These are phyloP conservation scores for Stephania japonica DNA, from an alignment of 164 flowering plant genomes.

Conservation along the genomic window DNA sequence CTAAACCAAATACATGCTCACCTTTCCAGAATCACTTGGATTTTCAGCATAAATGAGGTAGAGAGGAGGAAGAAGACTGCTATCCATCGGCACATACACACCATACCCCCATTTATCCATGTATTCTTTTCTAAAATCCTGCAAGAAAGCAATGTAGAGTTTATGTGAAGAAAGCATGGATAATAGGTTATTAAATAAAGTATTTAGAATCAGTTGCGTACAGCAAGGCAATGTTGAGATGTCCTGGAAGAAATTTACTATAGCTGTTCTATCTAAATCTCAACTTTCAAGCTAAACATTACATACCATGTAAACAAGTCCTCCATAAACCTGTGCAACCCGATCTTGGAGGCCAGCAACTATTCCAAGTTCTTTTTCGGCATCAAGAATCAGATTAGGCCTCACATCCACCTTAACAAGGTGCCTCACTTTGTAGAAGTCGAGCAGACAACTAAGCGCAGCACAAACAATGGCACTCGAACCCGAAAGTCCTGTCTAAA, in stretches of 20 bases:
- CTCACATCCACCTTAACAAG: constrained; percentile 73
- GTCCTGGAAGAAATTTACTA: not conserved
- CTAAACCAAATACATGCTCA: constrained; percentile 15
- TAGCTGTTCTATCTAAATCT: not conserved
- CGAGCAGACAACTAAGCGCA: constrained; percentile 80
- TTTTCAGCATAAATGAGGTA: constrained; percentile 91
- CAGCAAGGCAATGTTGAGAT: not conserved
- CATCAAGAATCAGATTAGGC: constrained; percentile 79
- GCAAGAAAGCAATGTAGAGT: constrained; percentile 3
- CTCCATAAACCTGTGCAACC: constrained; percentile 97
- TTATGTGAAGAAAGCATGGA: not conserved
- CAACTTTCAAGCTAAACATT: not conserved
- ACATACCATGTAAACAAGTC: constrained; percentile 90
- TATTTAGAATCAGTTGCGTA: not conserved
- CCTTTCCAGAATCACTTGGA: constrained; percentile 99
- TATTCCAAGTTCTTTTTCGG: constrained; percentile 93
- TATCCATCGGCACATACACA: constrained; percentile 68
- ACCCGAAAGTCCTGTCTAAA: constrained; percentile 97
- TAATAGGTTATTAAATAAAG: not conserved
- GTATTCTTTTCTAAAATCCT: constrained; percentile 77
- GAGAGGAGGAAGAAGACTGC: constrained; percentile 72
- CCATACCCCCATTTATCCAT: constrained; percentile 89
- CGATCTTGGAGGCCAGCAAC: constrained; percentile 99
- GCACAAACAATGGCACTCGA: constrained; percentile 97
- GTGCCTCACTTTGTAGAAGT: constrained; percentile 79